Base-by-base conservation (phyloP, 371 early-diverging fungal species). In the Mucor plumbeus region DNA sequence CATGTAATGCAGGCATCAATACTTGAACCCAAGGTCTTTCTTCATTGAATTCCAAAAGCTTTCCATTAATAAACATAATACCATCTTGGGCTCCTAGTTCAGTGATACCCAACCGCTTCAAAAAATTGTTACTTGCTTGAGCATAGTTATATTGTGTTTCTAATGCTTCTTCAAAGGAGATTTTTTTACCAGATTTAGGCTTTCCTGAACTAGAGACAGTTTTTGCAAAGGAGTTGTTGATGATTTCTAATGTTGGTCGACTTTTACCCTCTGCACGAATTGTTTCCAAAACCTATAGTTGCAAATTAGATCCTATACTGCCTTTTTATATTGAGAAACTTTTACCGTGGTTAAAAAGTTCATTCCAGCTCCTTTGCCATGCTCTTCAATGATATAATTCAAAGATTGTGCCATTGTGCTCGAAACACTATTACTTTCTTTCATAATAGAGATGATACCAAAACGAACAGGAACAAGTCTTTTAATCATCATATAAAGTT, bases 41-140 rank as follows among this genome's bases (percentile, higher is more conserved):
- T 15, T 90, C 88, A 38, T 62, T 78, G 67, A 90, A 76, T 10
- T 85, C 83, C 53, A 90, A 68, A 59, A 85, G 81, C 63, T 88
- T 90, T 59, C 97, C 97, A 69, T 97, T 97, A 48, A 92, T 72
- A 76, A 95, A 97, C 47, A 90, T 72, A 7, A 75, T 85, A 5
- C 87, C 82, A 40, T 67, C 61, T n/a, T 65, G 61, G 19, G 59
- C 36, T 9, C 65, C 36, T n/a, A 39, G 8, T 44, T 63, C 59
- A 17, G 26, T 61, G 34, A 82, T 65, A 40, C 77, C 80, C 61
- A 87, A 58, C 3, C 83, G 80, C 3, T 67, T 68, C 11, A 76
- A 57, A 54, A 81, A 86, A 4, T 17, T 34, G 13, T 57, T 39
- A 2, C 65, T 39, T 19, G 68, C 64, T 5, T 61, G 19, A 13